phyloP scores from a whole-genome alignment of 2,329 filamentous ascomycete genomes.

The Onygenales sp. region DNA sequence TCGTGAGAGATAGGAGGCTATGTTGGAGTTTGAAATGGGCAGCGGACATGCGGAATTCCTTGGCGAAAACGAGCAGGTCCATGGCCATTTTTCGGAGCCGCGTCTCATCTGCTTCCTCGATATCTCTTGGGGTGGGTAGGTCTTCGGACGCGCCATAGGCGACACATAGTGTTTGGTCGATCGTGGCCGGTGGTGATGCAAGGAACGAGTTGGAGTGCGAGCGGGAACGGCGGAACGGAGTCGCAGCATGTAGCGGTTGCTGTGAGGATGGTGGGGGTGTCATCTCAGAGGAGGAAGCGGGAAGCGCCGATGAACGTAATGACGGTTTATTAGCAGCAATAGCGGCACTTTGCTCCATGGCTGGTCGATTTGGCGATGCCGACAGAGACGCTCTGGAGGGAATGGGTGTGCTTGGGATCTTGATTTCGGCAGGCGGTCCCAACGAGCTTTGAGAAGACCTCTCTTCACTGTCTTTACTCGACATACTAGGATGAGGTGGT shows the following conservation, averaged over 20 bases:
- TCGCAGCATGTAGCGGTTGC: conserved; percentile 27
- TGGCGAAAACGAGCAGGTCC: conserved; percentile 45
- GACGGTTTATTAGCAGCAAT: conserved; percentile 23
- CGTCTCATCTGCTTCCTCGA: conserved; percentile 42
- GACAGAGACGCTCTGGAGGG: conserved; percentile 22
- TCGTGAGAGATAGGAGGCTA: conserved; percentile 73
- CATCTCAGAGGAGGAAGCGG: conserved; percentile 42
- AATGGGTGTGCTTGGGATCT: conserved; percentile 25
- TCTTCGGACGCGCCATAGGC: conserved; percentile 35
- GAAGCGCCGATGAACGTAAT: conserved; percentile 32
- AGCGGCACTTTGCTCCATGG: conserved; percentile 21
- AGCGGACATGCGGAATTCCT: conserved; percentile 68
- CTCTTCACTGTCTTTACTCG: conserved; percentile 21
- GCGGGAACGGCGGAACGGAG: conserved; percentile 33
- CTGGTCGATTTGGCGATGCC: conserved; percentile 26
- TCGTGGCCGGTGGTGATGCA: conserved; percentile 39
- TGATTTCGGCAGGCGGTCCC: conserved; percentile 29
- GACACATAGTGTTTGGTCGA: conserved; percentile 32
- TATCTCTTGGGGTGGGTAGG: conserved; percentile 40
- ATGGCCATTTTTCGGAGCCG: conserved; percentile 47
- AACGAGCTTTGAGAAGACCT: conserved; percentile 25
- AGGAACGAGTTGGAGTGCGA: conserved; percentile 27
- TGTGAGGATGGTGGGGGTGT: conserved; percentile 58
- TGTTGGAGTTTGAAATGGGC: conserved; percentile 88
- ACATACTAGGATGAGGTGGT: conserved; percentile 12